Evolutionary conservation across 1,284 basidiomycete genomes (phyloP).

Genomic region (Papiliotrema fonsecae): DNA sequence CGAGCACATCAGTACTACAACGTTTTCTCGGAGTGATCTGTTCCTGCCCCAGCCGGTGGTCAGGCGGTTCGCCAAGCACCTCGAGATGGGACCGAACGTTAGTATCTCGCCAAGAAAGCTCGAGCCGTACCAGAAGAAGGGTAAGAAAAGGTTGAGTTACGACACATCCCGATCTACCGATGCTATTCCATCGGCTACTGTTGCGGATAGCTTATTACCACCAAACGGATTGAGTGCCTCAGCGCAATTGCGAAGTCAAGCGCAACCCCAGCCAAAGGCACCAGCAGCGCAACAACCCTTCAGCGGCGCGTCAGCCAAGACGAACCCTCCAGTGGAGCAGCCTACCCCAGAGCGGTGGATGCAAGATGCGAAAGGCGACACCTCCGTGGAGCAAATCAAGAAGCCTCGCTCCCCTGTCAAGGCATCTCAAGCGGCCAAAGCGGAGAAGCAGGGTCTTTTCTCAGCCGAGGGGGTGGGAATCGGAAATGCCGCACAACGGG

Average conservation of each 20-base stretch:
- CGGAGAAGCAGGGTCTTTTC: conserved; percentile 24
- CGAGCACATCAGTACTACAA: conserved; percentile 58
- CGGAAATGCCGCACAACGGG: conserved; percentile 6
- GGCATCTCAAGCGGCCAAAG: conserved; percentile 22
- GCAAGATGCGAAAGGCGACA: not conserved
- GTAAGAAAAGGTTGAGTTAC: conserved; percentile 41
- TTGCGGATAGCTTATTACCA: not conserved
- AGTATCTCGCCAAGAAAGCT: conserved; percentile 34
- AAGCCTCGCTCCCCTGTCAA: conserved; percentile 21
- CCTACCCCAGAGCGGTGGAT: not conserved
- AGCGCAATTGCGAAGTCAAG: not conserved
- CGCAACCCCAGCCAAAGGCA: not conserved
- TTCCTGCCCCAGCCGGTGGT: conserved; percentile 53
- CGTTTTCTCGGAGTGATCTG: conserved; percentile 64
- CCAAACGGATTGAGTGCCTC: not conserved
- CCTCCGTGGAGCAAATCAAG: conserved; percentile 4
- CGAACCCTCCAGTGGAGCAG: not conserved
- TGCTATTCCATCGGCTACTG: not conserved
- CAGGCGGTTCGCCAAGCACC: conserved; percentile 25
- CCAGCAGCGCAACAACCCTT: not conserved
- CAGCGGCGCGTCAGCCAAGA: not conserved
- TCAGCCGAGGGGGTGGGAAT: conserved; percentile 16
- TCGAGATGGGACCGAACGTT: conserved; percentile 25
- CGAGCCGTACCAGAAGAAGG: conserved; percentile 29
- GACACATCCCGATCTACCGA: not conserved